phyloP scores from a whole-genome alignment of 2,329 filamentous ascomycete species.

The Ascochyta pisi region DNA sequence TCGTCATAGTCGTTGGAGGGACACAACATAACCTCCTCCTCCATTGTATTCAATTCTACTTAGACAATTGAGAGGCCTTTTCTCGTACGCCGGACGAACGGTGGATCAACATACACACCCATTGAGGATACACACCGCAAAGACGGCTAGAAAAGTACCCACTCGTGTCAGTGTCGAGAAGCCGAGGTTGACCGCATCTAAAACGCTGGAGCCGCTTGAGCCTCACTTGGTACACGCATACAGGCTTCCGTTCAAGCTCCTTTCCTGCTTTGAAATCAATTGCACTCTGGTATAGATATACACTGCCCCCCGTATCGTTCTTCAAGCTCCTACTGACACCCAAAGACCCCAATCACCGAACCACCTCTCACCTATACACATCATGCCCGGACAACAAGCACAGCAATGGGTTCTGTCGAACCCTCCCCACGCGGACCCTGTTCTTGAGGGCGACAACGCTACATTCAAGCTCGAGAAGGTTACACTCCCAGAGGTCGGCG shows the following conservation, averaged over 20 bases:
- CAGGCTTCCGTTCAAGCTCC: slow-evolving; percentile 4
- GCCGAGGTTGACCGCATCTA: slow-evolving; percentile 19
- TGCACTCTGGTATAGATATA: slow-evolving; percentile 9
- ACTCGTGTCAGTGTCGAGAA: slow-evolving; percentile 8
- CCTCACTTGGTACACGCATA: slow-evolving; percentile 9
- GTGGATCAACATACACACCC: background rate
- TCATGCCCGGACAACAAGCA: slow-evolving; percentile 44
- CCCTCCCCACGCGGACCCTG: slow-evolving; percentile 47
- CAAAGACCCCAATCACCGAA: background rate
- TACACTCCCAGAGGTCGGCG: slow-evolving; percentile 44
- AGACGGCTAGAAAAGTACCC: slow-evolving; percentile 5
- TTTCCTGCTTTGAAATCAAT: slow-evolving; percentile 12
- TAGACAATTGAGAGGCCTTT: background rate
- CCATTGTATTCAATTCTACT: background rate
- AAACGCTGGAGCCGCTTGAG: slow-evolving; percentile 2
- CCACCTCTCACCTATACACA: slow-evolving; percentile 8
- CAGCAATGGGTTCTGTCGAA: slow-evolving; percentile 55
- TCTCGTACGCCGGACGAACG: background rate
- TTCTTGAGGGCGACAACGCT: slow-evolving; percentile 46
- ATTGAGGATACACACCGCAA: slow-evolving; percentile 9
- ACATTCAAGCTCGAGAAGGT: slow-evolving; percentile 51
- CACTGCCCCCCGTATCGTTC: background rate
- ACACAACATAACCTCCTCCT: background rate
- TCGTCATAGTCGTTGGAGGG: background rate
- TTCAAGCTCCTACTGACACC: background rate